These are phyloP conservation scores for Persicaria maculosa DNA, from an alignment of 148 eudicot species.

Conservation along the genomic window DNA sequence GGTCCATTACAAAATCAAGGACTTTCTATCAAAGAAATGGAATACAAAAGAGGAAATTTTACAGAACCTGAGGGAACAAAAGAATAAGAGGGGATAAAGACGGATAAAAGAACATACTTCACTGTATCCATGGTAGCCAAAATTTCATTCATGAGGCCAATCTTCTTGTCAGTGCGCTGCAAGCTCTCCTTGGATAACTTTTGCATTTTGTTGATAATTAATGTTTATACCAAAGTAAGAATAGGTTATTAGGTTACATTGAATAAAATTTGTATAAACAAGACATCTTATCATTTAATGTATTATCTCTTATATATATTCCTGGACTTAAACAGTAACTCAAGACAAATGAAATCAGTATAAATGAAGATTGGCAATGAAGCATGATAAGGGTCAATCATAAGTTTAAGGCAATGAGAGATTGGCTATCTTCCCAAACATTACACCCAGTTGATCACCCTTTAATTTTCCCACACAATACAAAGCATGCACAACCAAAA, in stretches of 20 bases:
- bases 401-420: too few species aligned
- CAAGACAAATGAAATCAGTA: too few species aligned
- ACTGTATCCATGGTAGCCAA: slow-evolving; percentile 97
- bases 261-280: background rate
- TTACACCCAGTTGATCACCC: background rate
- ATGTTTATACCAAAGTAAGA: slow-evolving; percentile 36
- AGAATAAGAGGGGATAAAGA: slow-evolving; percentile 1
- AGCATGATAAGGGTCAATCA: too few species aligned
- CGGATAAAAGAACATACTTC: slow-evolving; percentile 45
- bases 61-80: slow-evolving; percentile 49
- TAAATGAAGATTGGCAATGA: too few species aligned
- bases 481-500: background rate
- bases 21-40: background rate
- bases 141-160: slow-evolving; percentile 96
- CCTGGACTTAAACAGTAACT: too few species aligned
- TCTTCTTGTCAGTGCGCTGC: slow-evolving; percentile 84
- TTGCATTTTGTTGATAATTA: slow-evolving; percentile 68
- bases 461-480: background rate
- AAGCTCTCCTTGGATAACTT: slow-evolving; percentile 66
- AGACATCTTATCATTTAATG: background rate
- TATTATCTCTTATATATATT: too few species aligned
- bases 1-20: background rate
- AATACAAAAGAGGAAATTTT: background rate
- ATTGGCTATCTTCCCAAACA: background rate
- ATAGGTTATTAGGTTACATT: background rate